Evolutionary conservation across 192 early-diverging fungal species (phyloP).

Genomic region (Coemansia sp.): DNA sequence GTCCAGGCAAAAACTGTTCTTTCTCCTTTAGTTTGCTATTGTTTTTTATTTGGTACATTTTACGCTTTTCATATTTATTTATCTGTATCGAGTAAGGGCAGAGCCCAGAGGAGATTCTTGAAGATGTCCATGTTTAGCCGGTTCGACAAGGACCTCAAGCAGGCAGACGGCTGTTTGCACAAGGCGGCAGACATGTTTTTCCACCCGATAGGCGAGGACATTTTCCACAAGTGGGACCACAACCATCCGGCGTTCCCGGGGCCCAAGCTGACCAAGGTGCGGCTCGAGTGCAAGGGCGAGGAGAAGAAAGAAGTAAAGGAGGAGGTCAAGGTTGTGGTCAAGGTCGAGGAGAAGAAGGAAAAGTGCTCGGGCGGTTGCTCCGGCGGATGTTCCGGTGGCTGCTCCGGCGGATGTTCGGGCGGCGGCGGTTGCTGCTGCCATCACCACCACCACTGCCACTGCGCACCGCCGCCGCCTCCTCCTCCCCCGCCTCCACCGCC

Average conservation of each 20-base stretch:
- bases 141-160: slow-evolving; percentile 55
- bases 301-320: slow-evolving; percentile 29
- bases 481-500: slow-evolving; percentile 32
- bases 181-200: slow-evolving; percentile 54
- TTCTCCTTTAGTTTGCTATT: slow-evolving; percentile 1
- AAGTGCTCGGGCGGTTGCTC: slow-evolving; percentile 8
- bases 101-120: neutral
- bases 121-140: slow-evolving; percentile 54
- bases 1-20: neutral
- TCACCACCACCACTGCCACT: slow-evolving; percentile 26
- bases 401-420: slow-evolving; percentile 6
- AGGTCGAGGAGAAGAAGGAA: slow-evolving; percentile 9
- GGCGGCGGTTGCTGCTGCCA: slow-evolving; percentile 14
- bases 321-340: slow-evolving; percentile 19
- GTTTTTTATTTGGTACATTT: neutral
- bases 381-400: no score
- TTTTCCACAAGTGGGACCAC: slow-evolving; percentile 54
- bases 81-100: neutral
- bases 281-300: slow-evolving; percentile 45
- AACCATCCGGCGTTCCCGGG: slow-evolving; percentile 54
- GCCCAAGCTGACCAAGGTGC: slow-evolving; percentile 49
- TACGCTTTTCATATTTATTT: neutral
- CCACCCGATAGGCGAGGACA: slow-evolving; percentile 52
- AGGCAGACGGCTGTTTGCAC: slow-evolving; percentile 51
- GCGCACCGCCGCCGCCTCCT: slow-evolving; percentile 19